Conservation (phyloP, 2,329 filamentous ascomycete genomes). For the Lecanoromycetidae sp. region DNA sequence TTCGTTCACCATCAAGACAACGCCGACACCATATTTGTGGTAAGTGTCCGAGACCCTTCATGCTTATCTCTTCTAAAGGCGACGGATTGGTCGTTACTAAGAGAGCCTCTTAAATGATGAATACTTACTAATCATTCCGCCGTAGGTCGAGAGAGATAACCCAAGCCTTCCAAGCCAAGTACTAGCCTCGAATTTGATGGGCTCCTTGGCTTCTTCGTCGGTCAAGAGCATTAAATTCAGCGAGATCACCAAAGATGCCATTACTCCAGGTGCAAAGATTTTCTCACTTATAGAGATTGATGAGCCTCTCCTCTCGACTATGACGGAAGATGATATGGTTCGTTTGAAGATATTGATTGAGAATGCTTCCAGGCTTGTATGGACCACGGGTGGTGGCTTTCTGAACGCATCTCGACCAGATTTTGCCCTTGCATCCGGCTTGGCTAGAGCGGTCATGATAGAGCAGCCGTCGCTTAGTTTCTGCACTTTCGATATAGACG, state of each 20-base stretch:
- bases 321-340: neutral
- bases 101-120: no score
- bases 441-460: conserved; percentile 17
- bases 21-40: no score
- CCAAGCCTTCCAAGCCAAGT: neutral
- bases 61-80: no score
- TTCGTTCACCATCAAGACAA: no score
- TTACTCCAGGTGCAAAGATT: neutral
- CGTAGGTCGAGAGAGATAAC: neutral
- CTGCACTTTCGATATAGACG: conserved; percentile 19
- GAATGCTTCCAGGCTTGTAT: conserved; percentile 10
- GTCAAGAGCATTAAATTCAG: neutral
- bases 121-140: no score
- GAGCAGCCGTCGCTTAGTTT: conserved; percentile 20
- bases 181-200: neutral
- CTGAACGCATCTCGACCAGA: conserved; percentile 16
- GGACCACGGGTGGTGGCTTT: conserved; percentile 19
- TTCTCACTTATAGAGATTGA: neutral
- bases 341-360: neutral
- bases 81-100: no score
- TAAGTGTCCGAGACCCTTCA: no score
- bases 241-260: neutral
- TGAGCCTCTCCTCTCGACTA: neutral
- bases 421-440: conserved; percentile 17
- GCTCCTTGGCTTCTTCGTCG: neutral